Evolutionary conservation across 345 rosid species (phyloP), one percentile per base, ranked within the genome.

Genomic region (Salix suchowensis): DNA sequence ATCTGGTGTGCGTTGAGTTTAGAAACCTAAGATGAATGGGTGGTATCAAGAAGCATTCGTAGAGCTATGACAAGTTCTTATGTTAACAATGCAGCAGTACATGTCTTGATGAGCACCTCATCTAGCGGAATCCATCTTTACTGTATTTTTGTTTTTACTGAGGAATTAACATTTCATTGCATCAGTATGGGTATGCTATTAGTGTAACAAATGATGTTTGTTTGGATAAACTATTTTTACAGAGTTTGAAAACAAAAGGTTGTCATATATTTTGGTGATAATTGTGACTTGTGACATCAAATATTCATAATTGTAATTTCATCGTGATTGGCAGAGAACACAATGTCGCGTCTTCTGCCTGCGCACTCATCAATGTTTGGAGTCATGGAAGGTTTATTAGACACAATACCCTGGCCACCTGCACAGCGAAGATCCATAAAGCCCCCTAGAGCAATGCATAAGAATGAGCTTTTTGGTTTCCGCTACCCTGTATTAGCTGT

Each of bases 391-490:
- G 54, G 40, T 34, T 7, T 24, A n/a, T 65, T 34, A 1, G 1
- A 34, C 1, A 61, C 67, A 65, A 52, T 55, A 13, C 79, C 75
- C 0, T 13, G 39, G 36, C 30, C 71, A 39, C 72, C 72, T 58
- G 36, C 64, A 15, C 24, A 24, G 44, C 14, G 75, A 68, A 69
- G 58, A 61, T 50, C 68, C 30, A 2, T 36, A 15, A 72, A 18
- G n/a, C 75, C 50, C 5, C 62, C 81, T 36, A 60, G 34, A 54
- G 84, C 89, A 12, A 70, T 73, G 60, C 60, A 52, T 36, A 85
- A 82, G 82, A 82, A 84, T 42, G 85, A 88, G 8, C 65, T 84
- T 36, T 86, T 86, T 74, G 77, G 84, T 72, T 79, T 90, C 75
- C 83, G 77, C 60, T 76, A 76, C 48, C 94, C 94, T 18, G 81